phyloP scores from a whole-genome alignment of 768 basidiomycete genomes.

The Leccinum arenicola region DNA sequence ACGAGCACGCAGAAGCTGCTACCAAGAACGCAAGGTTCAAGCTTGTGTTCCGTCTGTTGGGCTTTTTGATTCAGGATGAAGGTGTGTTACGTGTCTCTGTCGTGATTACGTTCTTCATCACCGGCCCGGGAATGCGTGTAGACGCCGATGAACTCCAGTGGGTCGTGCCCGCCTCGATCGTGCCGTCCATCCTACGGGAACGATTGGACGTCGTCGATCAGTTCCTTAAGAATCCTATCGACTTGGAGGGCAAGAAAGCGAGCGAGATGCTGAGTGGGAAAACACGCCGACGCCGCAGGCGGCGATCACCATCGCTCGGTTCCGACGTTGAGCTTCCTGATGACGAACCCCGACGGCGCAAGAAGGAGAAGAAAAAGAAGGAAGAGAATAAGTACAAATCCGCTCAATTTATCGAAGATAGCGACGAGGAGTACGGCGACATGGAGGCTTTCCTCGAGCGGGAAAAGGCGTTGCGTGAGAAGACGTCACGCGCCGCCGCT shows the following conservation, averaged over 20 bases:
- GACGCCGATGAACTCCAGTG: constrained; percentile 77
- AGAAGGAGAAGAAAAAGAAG: constrained; percentile 50
- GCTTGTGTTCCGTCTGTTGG: constrained; percentile 77
- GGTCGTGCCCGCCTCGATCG: constrained; percentile 74
- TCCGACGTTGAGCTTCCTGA: constrained; percentile 38
- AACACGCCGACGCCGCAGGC: constrained; percentile 47
- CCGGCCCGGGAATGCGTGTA: constrained; percentile 22
- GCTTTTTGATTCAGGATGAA: constrained; percentile 66
- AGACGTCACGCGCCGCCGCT: constrained; percentile 45
- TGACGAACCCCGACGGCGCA: constrained; percentile 35
- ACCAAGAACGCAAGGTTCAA: constrained; percentile 79
- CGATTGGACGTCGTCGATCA: constrained; percentile 76
- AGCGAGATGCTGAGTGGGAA: constrained; percentile 70
- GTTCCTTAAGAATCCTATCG: constrained; percentile 78
- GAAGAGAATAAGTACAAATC: constrained; percentile 80
- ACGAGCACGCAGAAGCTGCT: constrained; percentile 74
- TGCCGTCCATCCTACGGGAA: constrained; percentile 64
- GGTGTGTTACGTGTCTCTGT: constrained; percentile 40
- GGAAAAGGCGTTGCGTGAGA: constrained; percentile 62
- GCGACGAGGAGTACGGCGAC: constrained; percentile 78
- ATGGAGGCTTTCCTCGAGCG: constrained; percentile 80
- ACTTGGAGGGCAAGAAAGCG: constrained; percentile 75
- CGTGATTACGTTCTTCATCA: not conserved
- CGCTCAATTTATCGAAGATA: constrained; percentile 90
- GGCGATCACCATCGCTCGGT: constrained; percentile 47